These are phyloP conservation scores for Verticillium tricorpus DNA, from an alignment of 2,329 filamentous ascomycete genomes.

Conservation along the genomic window DNA sequence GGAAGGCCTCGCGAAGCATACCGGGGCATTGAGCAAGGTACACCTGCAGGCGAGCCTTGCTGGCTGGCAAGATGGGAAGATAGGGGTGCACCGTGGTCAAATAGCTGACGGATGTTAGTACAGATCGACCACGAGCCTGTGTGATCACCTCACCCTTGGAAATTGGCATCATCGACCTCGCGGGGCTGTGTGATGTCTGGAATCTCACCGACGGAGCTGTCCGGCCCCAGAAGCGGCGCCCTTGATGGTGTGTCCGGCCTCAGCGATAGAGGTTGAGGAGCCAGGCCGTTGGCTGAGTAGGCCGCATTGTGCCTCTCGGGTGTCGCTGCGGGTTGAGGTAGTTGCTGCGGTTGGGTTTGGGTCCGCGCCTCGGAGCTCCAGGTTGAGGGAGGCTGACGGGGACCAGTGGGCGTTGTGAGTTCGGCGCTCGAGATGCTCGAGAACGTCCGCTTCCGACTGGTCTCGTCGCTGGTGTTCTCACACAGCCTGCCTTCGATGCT, in stretches of 20 bases:
- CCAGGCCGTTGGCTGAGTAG: constrained; percentile 38
- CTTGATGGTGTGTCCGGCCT: constrained; percentile 32
- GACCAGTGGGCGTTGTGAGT: constrained; percentile 34
- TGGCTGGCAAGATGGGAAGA: constrained; percentile 61
- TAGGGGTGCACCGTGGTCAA: constrained; percentile 60
- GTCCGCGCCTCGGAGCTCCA: constrained; percentile 44
- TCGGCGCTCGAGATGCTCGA: constrained; percentile 31
- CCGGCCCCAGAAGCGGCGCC: constrained; percentile 26
- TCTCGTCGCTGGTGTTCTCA: constrained; percentile 7
- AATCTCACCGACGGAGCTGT: constrained; percentile 28
- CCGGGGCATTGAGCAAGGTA: constrained; percentile 52
- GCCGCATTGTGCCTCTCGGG: constrained; percentile 21
- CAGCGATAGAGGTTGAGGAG: constrained; percentile 38
- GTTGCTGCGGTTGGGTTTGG: background rate
- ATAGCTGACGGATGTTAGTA: constrained; percentile 44
- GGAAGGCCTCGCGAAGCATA: constrained; percentile 58
- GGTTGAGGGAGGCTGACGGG: constrained; percentile 21
- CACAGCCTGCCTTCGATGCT: constrained; percentile 74
- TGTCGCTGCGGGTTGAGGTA: constrained; percentile 35
- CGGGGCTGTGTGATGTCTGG: constrained; percentile 27
- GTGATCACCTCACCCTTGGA: constrained; percentile 36
- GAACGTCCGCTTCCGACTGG: constrained; percentile 27
- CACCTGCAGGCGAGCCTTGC: constrained; percentile 49
- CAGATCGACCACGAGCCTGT: background rate
- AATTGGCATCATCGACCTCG: constrained; percentile 38